Conservation (phyloP, 345 rosid species). For the Dovyalis caffra region DNA sequence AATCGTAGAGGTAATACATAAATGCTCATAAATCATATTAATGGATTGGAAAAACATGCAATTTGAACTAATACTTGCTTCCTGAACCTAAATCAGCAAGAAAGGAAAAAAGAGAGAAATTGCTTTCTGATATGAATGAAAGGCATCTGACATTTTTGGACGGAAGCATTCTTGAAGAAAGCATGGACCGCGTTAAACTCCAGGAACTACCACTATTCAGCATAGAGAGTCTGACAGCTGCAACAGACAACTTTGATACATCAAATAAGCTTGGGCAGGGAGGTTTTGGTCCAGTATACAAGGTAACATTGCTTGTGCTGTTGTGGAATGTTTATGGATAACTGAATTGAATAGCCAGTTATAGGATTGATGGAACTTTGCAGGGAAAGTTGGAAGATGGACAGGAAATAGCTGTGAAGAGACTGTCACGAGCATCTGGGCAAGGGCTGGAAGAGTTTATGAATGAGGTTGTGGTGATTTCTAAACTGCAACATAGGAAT, state of each 20-base stretch:
- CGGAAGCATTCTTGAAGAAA: background rate
- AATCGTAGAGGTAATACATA: background rate
- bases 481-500: slow-evolving; percentile 27
- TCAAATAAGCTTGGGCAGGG: slow-evolving; percentile 24
- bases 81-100: background rate
- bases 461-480: slow-evolving; percentile 17
- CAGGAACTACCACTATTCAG: slow-evolving; percentile 11
- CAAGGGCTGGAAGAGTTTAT: slow-evolving; percentile 22
- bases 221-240: slow-evolving; percentile 6
- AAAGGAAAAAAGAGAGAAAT: background rate
- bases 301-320: slow-evolving; percentile 4
- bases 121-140: background rate
- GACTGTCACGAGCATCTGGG: slow-evolving; percentile 20
- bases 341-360: background rate
- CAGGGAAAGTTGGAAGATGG: slow-evolving; percentile 25
- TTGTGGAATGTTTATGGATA: background rate
- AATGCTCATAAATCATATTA: no score
- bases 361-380: background rate
- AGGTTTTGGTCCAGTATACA: slow-evolving; percentile 30
- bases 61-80: background rate
- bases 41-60: no score
- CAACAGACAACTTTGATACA: slow-evolving; percentile 12
- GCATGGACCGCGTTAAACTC: background rate
- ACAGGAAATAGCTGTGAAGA: slow-evolving; percentile 20
- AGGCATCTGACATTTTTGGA: background rate